phyloP scores from a whole-genome alignment of 441 rosid species.

The Euphorbia celastroides region DNA sequence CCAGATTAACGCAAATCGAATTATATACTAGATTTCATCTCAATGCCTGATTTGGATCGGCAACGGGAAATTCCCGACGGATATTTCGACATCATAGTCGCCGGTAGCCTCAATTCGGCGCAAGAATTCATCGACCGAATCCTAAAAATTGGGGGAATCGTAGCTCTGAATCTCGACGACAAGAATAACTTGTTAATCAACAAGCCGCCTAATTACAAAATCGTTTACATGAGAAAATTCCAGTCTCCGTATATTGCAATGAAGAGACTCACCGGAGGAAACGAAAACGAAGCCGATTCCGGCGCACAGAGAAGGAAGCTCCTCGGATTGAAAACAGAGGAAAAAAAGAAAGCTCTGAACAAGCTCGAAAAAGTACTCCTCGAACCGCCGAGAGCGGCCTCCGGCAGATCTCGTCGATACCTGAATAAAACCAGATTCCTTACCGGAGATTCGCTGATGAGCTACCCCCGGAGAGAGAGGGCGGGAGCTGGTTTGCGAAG shows the following conservation, averaged over 20 bases:
- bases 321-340: conserved; percentile 25
- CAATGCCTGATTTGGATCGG: conserved; percentile 33
- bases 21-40: conserved; percentile 34
- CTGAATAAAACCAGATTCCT: conserved; percentile 48
- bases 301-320: conserved; percentile 32
- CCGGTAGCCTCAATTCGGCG: conserved; percentile 23
- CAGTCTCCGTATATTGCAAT: conserved; percentile 32
- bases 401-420: conserved; percentile 54
- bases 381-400: conserved; percentile 70
- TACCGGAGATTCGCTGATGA: conserved; percentile 51
- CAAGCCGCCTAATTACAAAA: conserved; percentile 42
- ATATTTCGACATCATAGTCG: conserved; percentile 41
- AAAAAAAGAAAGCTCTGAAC: conserved; percentile 44
- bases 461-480: conserved; percentile 58
- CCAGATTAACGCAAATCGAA: conserved; percentile 20
- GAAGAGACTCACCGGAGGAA: conserved; percentile 34
- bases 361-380: conserved; percentile 70
- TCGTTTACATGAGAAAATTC: conserved; percentile 41
- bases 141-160: conserved; percentile 54
- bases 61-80: conserved; percentile 31
- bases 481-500: conserved; percentile 54
- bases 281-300: not conserved
- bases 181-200: conserved; percentile 29
- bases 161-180: conserved; percentile 30
- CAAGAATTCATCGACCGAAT: conserved; percentile 45